Conservation (phyloP, 169 alveolate genomes). For the Babesia caballi region DNA sequence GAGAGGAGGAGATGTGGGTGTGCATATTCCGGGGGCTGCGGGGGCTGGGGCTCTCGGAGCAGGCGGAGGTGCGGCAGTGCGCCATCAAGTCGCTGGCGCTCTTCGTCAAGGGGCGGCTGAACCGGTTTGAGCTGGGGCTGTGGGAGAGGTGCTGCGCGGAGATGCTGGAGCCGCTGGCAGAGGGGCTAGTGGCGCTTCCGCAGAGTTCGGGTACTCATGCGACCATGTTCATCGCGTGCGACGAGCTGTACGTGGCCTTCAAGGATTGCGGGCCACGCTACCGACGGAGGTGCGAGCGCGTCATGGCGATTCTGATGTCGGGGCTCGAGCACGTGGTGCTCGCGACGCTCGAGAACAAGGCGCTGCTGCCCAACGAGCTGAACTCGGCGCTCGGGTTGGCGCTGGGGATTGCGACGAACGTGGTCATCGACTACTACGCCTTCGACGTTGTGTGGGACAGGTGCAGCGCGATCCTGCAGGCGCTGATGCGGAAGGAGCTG, state of each 20-base stretch:
- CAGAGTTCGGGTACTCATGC: neutral
- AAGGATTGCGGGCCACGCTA: neutral
- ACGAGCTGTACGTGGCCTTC: conserved; percentile 24
- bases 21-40: conserved; percentile 9
- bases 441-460: conserved; percentile 7
- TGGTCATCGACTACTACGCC: conserved; percentile 4
- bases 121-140: neutral
- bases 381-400: conserved; percentile 16
- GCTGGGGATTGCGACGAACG: conserved; percentile 15
- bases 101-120: conserved; percentile 15
- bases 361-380: conserved; percentile 22
- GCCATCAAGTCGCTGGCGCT: conserved; percentile 21
- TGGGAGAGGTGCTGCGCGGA: conserved; percentile 18
- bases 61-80: conserved; percentile 16
- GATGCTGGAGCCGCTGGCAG: conserved; percentile 28
- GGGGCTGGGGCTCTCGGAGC: conserved; percentile 20
- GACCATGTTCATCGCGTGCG: conserved; percentile 1
- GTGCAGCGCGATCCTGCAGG: neutral
- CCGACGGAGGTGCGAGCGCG: neutral
- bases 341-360: conserved; percentile 17
- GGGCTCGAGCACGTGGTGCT: conserved; percentile 15
- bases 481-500: neutral
- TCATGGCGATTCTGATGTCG: neutral
- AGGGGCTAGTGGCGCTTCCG: conserved; percentile 1
- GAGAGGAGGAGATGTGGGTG: conserved; percentile 22